Evolutionary conservation across 2,329 filamentous ascomycete species (phyloP), one percentile per base, ranked within the genome.

Genomic region (Calonectria ilicicola): DNA sequence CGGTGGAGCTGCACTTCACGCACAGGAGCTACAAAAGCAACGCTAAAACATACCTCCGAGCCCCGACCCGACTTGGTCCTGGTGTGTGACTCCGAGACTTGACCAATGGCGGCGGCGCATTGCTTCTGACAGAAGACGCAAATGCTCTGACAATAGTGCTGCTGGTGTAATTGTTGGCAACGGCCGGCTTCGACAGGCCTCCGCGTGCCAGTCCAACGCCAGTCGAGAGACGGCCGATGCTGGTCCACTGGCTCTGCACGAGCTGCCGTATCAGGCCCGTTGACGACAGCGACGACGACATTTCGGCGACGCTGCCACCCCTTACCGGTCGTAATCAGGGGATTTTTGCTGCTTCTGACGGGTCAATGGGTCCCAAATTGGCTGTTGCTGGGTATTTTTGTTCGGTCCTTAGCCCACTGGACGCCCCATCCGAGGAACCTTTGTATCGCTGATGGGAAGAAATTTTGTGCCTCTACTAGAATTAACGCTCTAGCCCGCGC

Each of bases 211-310:
- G 64, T 56, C 69, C 71, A 58, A 67, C 62, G 38, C 75, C 69
- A n/a, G 68, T 67, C 73, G 76, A 72, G 69, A 70, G 71, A 75
- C 73, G 75, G 63, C 72, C 72, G 71, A 69, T 72, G 42, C 67
- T 63, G 78, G 76, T 78, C 78, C 78, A 80, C 78, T 77, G 73
- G 53, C 65, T 47, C 35, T 77, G 78, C 69, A 68, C 73, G 73
- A 80, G 74, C 77, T 80, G 77, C 76, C 77, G 78, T 73, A 80
- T 78, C 74, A 80, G 76, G 78, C 78, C 74, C 73, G 67, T 79
- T n/a, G 78, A 76, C 69, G 73, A 77, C 70, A 47, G 63, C 42
- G 69, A 62, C 23, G 62, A 66, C 44, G 76, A 74, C 78, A 80
- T 79, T 73, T 63, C 73, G 78, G 74, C 69, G 74, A 66, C 69